Base-by-base conservation (phyloP, 306 rosid species). In the Malus fusca region DNA sequence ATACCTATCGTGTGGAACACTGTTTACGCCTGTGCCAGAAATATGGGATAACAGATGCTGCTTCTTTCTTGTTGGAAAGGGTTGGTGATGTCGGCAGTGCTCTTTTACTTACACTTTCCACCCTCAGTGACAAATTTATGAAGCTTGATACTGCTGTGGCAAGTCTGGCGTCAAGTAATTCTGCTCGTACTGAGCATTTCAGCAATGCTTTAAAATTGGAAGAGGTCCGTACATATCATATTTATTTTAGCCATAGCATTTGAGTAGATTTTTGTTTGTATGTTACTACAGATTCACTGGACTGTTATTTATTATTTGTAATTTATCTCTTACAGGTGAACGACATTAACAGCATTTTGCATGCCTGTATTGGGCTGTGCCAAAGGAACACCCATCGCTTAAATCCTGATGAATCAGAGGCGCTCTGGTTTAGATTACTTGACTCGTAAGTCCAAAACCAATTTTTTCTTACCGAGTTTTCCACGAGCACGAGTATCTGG, bases 311-410 rank as follows among this genome's bases (percentile, higher is more conserved):
- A 21, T 30, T 79, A 53, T 75, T 35, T 74, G 19, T 72, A 65
- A 48, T 78, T 67, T 66, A 80, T 77, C 51, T 84, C 64, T 73
- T 65, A 69, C 82, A 95, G 98, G 97, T 87, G 82, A 82, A 75
- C 25, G 91, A 80, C 72, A 82, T 90, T 75, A 60, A 72, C 35
- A 84, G 84, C 75, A 62, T 88, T 75, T 83, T 92, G 89, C 89
- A 77, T 74, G 91, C 97, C 72, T 92, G 99, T 82, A 90, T 95
- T 79, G 90, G 93, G 71, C 80, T 95, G 80, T 95, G 99, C 84
- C 99, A 95, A 78, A 84, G 99, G 88, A 95, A 95, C 86, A 95
- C 99, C 78, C 99, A 96, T 82, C 97, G 97, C 68, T 78, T 95
- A 79, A 92, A 95, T 81, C 94, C 92, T 63, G 97, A 89, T 89